Conservation (phyloP, 129 eudicot species). For the Saussurea involucrata region DNA sequence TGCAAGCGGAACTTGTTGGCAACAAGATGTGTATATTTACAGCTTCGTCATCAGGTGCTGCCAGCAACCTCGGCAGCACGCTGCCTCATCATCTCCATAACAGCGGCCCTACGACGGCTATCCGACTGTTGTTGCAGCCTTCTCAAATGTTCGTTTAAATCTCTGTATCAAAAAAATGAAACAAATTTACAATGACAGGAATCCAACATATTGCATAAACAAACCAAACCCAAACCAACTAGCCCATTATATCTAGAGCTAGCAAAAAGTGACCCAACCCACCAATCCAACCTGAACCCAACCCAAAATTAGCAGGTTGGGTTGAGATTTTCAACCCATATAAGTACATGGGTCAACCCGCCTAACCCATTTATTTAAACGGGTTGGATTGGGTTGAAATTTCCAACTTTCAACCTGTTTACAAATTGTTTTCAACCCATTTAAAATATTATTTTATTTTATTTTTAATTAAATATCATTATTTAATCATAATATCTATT, state of each 20-base stretch:
- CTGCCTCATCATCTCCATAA: conserved; percentile 96
- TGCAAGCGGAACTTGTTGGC: background rate
- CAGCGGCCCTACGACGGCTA: conserved; percentile 87
- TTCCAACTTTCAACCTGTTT: too few species aligned
- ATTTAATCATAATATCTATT: too few species aligned
- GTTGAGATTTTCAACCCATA: too few species aligned
- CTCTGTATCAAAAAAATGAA: conserved; percentile 40
- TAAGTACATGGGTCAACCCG: too few species aligned
- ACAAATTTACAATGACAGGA: background rate
- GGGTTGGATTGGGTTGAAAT: too few species aligned
- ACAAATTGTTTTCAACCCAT: too few species aligned
- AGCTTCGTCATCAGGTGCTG: conserved; percentile 27
- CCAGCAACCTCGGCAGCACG: conserved; percentile 88
- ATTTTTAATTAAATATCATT: too few species aligned
- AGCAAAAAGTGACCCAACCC: too few species aligned
- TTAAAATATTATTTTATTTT: too few species aligned
- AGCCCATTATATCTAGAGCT: background rate
- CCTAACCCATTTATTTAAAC: too few species aligned
- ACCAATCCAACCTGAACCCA: too few species aligned
- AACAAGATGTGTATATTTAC: conserved; percentile 22
- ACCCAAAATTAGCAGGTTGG: too few species aligned
- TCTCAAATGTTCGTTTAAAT: conserved; percentile 68
- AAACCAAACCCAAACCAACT: background rate
- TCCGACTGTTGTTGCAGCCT: conserved; percentile 84
- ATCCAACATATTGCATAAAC: background rate